Evolutionary conservation across 75 land plant species (phyloP).

Genomic region (Isoetes taiwanensis): DNA sequence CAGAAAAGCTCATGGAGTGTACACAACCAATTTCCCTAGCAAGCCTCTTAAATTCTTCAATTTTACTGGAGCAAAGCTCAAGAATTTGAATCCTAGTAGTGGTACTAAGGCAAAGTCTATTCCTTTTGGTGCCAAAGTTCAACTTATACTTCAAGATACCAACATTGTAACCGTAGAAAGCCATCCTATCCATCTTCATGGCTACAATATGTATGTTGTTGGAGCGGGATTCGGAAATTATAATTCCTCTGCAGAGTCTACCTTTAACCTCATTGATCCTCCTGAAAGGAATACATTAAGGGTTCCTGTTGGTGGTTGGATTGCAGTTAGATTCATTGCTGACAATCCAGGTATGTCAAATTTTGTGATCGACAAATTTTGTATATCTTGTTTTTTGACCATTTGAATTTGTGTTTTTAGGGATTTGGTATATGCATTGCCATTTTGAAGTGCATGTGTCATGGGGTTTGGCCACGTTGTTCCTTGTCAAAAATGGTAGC

Average conservation of each 20-base stretch:
- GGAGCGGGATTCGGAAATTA: background rate
- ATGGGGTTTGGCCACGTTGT: background rate
- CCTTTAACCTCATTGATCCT: slow-evolving; percentile 6
- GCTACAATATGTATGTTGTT: background rate
- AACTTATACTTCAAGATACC: background rate
- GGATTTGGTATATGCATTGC: slow-evolving; percentile 5
- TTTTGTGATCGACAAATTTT: background rate
- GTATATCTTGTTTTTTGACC: background rate
- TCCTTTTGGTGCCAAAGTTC: slow-evolving; percentile 13
- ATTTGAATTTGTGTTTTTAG: background rate
- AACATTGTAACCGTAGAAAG: background rate
- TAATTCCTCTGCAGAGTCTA: slow-evolving; percentile 10
- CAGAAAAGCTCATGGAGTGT: slow-evolving; percentile 25
- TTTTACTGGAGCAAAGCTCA: slow-evolving; percentile 36
- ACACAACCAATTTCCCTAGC: slow-evolving; percentile 26
- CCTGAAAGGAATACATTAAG: background rate
- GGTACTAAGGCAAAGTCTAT: slow-evolving; percentile 25
- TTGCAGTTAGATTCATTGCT: background rate
- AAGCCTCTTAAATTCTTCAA: slow-evolving; percentile 26
- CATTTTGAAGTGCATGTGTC: background rate
- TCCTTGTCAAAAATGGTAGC: background rate
- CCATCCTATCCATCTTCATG: slow-evolving; percentile 5
- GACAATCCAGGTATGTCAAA: slow-evolving; percentile 5
- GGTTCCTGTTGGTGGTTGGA: background rate
- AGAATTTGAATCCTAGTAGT: slow-evolving; percentile 19